Evolutionary conservation across 2,329 filamentous ascomycete species (phyloP).

Genomic region (Sclerotinia sclerotiorum): DNA sequence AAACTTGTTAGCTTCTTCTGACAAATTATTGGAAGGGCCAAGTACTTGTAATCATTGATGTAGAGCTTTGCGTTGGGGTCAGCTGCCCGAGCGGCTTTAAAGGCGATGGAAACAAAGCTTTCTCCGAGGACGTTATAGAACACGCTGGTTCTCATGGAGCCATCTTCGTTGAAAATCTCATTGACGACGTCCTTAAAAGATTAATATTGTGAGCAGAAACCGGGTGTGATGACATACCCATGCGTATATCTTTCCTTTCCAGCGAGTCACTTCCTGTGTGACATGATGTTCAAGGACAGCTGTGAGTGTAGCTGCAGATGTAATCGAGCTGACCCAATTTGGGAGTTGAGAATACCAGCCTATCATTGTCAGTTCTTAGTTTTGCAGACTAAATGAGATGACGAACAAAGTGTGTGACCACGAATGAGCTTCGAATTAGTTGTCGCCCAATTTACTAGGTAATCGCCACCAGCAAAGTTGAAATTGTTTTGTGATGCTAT

Average conservation of each 20-base stretch:
- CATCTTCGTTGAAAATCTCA: constrained; percentile 56
- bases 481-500: constrained; percentile 48
- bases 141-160: constrained; percentile 43
- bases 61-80: constrained; percentile 70
- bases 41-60: constrained; percentile 69
- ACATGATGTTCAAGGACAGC: constrained; percentile 60
- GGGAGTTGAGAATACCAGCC: constrained; percentile 63
- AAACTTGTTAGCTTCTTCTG: constrained; percentile 45
- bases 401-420: constrained; percentile 64
- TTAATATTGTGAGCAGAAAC: neutral
- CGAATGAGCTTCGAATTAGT: constrained; percentile 59
- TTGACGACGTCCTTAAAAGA: constrained; percentile 57
- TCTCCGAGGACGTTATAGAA: constrained; percentile 70
- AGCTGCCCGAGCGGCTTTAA: constrained; percentile 63
- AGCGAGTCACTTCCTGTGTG: constrained; percentile 55
- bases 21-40: constrained; percentile 43
- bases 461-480: constrained; percentile 57
- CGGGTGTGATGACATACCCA: constrained; percentile 43
- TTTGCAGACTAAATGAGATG: constrained; percentile 51
- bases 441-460: constrained; percentile 58
- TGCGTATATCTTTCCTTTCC: constrained; percentile 62
- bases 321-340: constrained; percentile 58
- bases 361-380: constrained; percentile 46
- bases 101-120: constrained; percentile 68
- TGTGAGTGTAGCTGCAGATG: constrained; percentile 49